phyloP scores from a whole-genome alignment of 2,329 filamentous ascomycete genomes.

The Xylariales sp. region DNA sequence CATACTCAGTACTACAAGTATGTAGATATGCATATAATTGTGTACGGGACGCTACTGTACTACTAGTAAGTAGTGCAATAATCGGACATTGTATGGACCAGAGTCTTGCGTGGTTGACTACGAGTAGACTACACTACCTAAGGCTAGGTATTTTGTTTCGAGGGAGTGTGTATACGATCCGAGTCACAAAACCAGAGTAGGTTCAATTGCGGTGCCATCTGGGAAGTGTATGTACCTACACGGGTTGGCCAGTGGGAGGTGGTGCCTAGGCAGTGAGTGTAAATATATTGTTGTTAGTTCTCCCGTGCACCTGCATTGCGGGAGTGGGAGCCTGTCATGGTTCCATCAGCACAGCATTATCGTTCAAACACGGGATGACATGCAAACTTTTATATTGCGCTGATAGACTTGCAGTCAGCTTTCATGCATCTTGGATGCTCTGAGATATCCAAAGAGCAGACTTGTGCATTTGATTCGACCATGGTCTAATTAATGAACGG shows the following conservation, averaged over 20 bases:
- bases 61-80: neutral
- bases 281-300: conserved; percentile 13
- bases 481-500: conserved; percentile 12
- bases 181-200: neutral
- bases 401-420: conserved; percentile 16
- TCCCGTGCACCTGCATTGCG: conserved; percentile 23
- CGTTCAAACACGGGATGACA: conserved; percentile 19
- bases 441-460: conserved; percentile 9
- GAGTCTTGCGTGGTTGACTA: neutral
- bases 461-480: conserved; percentile 26
- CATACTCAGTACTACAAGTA: neutral
- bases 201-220: no score
- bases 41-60: neutral
- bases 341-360: conserved; percentile 33
- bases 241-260: no score
- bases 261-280: neutral
- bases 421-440: conserved; percentile 8
- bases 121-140: no score
- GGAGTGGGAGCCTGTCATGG: conserved; percentile 29
- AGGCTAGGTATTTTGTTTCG: no score
- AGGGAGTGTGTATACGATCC: no score
- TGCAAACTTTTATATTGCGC: conserved; percentile 13
- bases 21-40: neutral
- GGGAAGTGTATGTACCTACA: no score
- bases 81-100: conserved; percentile 17